These are phyloP conservation scores for Blastocystis sp. DNA, from an alignment of 352 stramenopile species.

Conservation along the genomic window DNA sequence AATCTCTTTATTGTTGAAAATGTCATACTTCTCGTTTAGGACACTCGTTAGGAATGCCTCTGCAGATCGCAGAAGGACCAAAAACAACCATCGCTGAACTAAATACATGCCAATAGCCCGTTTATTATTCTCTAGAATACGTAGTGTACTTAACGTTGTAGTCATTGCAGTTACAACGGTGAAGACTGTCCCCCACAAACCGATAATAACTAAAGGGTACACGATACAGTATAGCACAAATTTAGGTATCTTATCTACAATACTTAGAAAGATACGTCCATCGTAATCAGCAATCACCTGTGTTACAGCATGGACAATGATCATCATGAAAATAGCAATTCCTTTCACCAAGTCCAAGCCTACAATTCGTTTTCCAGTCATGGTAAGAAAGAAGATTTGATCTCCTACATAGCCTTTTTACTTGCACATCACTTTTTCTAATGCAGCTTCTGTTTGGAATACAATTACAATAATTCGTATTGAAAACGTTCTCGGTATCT, in stretches of 20 bases:
- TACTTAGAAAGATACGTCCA: slow-evolving; percentile 6
- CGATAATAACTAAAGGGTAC: slow-evolving; percentile 57
- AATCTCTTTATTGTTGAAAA: slow-evolving; percentile 49
- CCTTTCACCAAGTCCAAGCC: slow-evolving; percentile 58
- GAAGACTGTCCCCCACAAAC: slow-evolving; percentile 53
- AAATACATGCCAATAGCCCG: slow-evolving; percentile 21
- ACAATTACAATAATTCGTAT: too few species aligned
- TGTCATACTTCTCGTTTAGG: neutral
- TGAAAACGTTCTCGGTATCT: too few species aligned
- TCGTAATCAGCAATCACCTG: slow-evolving; percentile 57
- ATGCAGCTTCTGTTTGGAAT: neutral
- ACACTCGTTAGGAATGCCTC: neutral
- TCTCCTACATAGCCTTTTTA: too few species aligned
- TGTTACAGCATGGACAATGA: slow-evolving; percentile 55
- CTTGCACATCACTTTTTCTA: too few species aligned
- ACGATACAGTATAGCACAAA: slow-evolving; percentile 38
- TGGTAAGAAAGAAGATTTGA: too few species aligned
- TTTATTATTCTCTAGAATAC: slow-evolving; percentile 44
- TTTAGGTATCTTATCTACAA: slow-evolving; percentile 33
- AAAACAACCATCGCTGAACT: slow-evolving; percentile 42
- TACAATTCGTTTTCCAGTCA: slow-evolving; percentile 18
- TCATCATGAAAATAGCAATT: slow-evolving; percentile 60
- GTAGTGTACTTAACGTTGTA: slow-evolving; percentile 4
- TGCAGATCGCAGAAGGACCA: slow-evolving; percentile 22
- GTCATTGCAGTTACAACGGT: slow-evolving; percentile 54